Percentiles rank a stretch among this genome's conserved stretches.
Evolutionary conservation across 129 eudicot genomes (phyloP).

Genomic region (Glebionis coronaria): DNA sequence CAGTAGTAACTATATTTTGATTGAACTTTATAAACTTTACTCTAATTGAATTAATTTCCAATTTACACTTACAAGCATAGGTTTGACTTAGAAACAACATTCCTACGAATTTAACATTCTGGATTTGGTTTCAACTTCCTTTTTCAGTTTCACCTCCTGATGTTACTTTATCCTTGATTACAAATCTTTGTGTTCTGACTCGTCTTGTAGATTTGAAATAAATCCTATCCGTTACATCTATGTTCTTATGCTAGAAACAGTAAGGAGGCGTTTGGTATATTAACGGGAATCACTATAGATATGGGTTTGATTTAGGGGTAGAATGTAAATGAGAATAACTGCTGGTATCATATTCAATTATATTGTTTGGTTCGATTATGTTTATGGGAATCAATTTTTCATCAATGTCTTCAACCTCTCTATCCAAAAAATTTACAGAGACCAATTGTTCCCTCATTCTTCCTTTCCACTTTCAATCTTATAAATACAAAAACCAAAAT

Average conservation of each 20-base stretch:
- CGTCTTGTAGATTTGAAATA: not conserved
- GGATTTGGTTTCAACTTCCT: slow-evolving; percentile 1
- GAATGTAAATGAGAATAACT: too few relatives aligned
- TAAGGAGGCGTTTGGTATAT: too few relatives aligned
- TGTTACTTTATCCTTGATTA: not conserved
- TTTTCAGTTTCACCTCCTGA: not conserved
- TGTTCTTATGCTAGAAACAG: slow-evolving; percentile 8
- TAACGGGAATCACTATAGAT: too few relatives aligned
- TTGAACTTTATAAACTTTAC: slow-evolving; percentile 8
- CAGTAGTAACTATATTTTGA: not conserved
- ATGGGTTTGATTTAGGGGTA: too few relatives aligned
- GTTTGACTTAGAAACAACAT: not conserved
- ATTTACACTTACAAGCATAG: not conserved
- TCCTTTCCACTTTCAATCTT: too few relatives aligned
- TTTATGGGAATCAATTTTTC: too few relatives aligned
- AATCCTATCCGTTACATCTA: not conserved
- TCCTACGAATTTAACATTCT: not conserved
- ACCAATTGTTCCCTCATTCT: too few relatives aligned
- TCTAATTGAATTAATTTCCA: not conserved
- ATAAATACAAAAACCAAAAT: too few relatives aligned
- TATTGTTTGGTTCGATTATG: too few relatives aligned
- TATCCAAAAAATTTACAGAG: too few relatives aligned
- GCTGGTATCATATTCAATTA: too few relatives aligned
- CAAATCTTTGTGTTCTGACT: not conserved
- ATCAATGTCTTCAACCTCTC: too few relatives aligned